Evolutionary conservation across 805 yeast genomes (phyloP).

Genomic region (Candida awuae): DNA sequence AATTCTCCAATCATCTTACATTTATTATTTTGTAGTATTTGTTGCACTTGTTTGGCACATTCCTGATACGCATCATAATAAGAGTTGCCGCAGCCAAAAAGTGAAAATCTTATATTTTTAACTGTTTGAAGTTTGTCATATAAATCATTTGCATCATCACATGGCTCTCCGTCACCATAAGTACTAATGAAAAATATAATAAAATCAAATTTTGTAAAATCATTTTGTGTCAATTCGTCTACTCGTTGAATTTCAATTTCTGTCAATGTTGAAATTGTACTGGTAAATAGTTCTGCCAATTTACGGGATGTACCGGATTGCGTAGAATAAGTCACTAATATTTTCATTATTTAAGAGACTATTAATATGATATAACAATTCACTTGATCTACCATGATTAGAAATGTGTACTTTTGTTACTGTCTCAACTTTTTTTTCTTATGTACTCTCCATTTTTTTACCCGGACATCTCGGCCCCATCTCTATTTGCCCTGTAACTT

Average conservation of each 20-base stretch:
- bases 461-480: no score
- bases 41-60: conserved; percentile 53
- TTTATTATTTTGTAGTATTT: conserved; percentile 48
- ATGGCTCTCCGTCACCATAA: conserved; percentile 96
- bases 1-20: conserved; percentile 53
- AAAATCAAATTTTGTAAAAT: conserved; percentile 2
- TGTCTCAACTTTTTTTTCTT: no score
- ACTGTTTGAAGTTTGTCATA: conserved; percentile 34
- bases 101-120: conserved; percentile 41
- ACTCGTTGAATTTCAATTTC: neutral
- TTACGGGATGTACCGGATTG: conserved; percentile 96
- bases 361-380: neutral
- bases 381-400: neutral
- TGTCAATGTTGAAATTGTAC: conserved; percentile 18
- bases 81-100: conserved; percentile 88
- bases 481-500: no score
- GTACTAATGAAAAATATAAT: conserved; percentile 68
- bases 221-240: neutral
- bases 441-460: no score
- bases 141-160: conserved; percentile 76
- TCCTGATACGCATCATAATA: conserved; percentile 85
- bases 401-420: no score
- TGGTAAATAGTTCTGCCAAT: conserved; percentile 39
- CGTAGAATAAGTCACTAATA: conserved; percentile 68
- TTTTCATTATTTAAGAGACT: neutral